Base-by-base conservation (phyloP, 2,329 filamentous ascomycete species). In the Teratosphaeria nubilosa region DNA sequence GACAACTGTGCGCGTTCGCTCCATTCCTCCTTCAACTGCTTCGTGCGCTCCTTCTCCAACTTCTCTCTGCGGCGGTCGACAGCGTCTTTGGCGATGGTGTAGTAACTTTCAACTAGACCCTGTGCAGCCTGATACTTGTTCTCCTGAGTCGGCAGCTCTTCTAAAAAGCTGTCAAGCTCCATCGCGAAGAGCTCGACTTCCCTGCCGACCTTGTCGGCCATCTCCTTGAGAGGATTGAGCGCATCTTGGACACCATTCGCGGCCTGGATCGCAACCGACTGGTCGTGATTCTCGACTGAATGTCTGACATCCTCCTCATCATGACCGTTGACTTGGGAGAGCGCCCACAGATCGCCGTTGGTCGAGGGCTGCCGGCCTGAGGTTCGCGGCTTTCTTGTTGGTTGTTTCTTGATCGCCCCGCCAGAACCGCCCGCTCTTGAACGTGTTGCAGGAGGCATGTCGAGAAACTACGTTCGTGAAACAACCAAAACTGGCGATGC, bases 121-220 rank as follows among this genome's bases (percentile, higher is more conserved):
- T 89, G 80, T 37, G 69, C 70, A n/a, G 89, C 82, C 9, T 85
- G 82, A 53, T 82, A 80, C 68, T 69, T 73, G 68, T 60, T 81
- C 79, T 54, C 63, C 74, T 62, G 60, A 76, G 53, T 69, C 78
- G 73, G 64, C 67, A 66, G 77, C 66, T 72, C 79, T 65, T 77
- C 80, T 45, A 70, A 48, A 72, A 91, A 92, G 57, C 84, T 81
- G 74, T 96, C 91, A 24, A 96, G 80, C 55, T 84, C 83, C 69
- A 88, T 86, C 41, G 91, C 91, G 70, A 96, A 96, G 51, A 84
- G 81, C 74, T 96, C 90, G 59, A 95, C 89, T 73, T 96, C 90
- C 61, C 86, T 84, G 55, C 88, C 87, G 32, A 89, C 84, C 51
- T 82, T 80, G 64, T 89, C 82, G 60, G 84, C 84, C 65, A 85